phyloP scores from a whole-genome alignment of 257 asterid species.

The Osmanthus fragrans region DNA sequence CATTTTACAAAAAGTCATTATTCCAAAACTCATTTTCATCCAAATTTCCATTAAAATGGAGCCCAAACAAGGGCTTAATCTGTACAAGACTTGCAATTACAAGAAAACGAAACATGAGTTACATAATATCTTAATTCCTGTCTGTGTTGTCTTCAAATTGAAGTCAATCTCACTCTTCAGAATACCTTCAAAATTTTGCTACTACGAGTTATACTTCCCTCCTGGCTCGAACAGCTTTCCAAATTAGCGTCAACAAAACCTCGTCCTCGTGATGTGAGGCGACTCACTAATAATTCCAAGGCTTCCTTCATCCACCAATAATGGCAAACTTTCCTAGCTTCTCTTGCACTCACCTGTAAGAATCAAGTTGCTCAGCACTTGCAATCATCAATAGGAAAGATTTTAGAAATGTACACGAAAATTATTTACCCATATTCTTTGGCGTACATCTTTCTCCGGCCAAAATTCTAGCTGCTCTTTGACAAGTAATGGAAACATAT shows the following conservation, averaged over 20 bases:
- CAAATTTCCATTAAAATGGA: no score
- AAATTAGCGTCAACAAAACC: constrained; percentile 18
- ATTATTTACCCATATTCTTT: constrained; percentile 48
- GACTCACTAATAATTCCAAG: not conserved
- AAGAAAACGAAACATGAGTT: constrained; percentile 24
- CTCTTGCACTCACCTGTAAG: not conserved
- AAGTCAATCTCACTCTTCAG: constrained; percentile 6
- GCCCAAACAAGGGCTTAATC: not conserved
- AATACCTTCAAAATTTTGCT: not conserved
- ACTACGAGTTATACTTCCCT: constrained; percentile 45
- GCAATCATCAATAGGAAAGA: no score
- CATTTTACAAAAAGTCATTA: no score
- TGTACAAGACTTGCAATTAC: constrained; percentile 26
- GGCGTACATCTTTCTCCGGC: constrained; percentile 87
- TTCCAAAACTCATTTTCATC: no score
- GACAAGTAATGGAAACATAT: constrained; percentile 79
- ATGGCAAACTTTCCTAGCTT: not conserved
- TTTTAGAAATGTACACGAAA: no score
- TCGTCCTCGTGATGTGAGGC: not conserved
- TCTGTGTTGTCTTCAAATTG: constrained; percentile 18
- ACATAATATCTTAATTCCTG: constrained; percentile 9
- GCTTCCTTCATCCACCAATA: not conserved
- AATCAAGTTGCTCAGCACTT: no score
- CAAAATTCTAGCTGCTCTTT: constrained; percentile 74
- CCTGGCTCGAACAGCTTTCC: constrained; percentile 20